Conservation (phyloP, 768 basidiomycete genomes). For the Serpula lacrymans region DNA sequence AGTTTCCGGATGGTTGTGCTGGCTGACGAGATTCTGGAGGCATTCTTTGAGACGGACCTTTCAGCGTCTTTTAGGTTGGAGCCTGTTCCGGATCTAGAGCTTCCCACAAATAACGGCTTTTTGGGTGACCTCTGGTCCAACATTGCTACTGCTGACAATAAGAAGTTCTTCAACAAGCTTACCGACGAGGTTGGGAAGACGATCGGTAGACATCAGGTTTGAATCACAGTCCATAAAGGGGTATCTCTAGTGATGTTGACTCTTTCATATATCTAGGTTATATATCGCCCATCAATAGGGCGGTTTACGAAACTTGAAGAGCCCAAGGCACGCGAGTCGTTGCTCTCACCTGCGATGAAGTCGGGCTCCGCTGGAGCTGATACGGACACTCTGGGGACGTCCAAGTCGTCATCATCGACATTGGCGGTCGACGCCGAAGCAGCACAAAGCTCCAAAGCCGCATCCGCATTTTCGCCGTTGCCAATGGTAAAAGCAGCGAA, state of each 20-base stretch:
- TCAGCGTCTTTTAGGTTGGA: conserved; percentile 84
- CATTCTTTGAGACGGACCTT: conserved; percentile 94
- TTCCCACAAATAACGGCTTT: conserved; percentile 58
- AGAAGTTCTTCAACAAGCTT: conserved; percentile 88
- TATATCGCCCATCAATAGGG: conserved; percentile 81
- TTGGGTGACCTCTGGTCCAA: conserved; percentile 86
- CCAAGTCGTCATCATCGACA: conserved; percentile 41
- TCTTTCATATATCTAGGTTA: conserved; percentile 40
- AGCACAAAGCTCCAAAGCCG: conserved; percentile 25
- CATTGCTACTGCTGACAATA: conserved; percentile 88
- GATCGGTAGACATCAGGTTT: conserved; percentile 87
- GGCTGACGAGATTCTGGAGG: conserved; percentile 93
- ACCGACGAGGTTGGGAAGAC: conserved; percentile 94
- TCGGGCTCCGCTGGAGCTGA: conserved; percentile 31
- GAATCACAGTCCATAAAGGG: conserved; percentile 11
- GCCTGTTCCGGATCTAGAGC: conserved; percentile 62
- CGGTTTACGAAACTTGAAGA: conserved; percentile 82
- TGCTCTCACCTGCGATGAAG: conserved; percentile 68
- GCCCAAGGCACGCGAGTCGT: conserved; percentile 82
- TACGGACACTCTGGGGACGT: conserved; percentile 21
- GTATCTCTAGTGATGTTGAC: neutral
- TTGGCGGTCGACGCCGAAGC: conserved; percentile 45
- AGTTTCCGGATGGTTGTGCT: conserved; percentile 99
- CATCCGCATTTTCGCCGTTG: conserved; percentile 44
- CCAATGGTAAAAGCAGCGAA: conserved; percentile 73